Base-by-base conservation (phyloP, 2,329 filamentous ascomycete species). In the Fusarium sp. region DNA sequence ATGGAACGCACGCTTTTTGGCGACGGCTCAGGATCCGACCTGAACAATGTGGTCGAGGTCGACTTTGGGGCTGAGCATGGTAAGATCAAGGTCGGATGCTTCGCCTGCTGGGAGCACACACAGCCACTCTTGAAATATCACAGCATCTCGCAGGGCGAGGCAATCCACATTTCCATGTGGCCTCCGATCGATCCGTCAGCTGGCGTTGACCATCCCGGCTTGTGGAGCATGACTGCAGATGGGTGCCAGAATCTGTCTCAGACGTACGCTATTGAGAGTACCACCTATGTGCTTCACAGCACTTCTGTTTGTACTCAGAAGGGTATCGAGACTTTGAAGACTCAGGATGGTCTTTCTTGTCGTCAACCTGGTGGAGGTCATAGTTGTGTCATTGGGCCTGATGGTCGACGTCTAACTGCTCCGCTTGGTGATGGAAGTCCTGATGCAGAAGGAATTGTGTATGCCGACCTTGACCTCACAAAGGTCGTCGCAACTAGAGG, bases 241-340 rank as follows among this genome's bases (percentile, higher is more conserved):
- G 80, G 80, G 4, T 82, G 79, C 61, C 80, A 79, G 29, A 80
- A 72, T 46, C 77, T 87, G 1, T 83, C 85, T 0, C 84, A 84
- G 64, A 81, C 83, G 0, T 88, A 88, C 68, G 86, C 87, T 1
- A 83, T 89, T 8, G 87, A 90, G 72, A 82, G 84, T 2, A 79
- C 80, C 8, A 76, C 83, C 0, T 89, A 84, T 64, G 87, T 89
- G 1, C 80, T 88, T 3, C 72, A 74, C 18, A 63, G 67, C 27
- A 75, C 73, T 1, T 61, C 67, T 0, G 69, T 75, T 3, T 78
- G 86, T 54, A 80, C 78, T 0, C 69, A 83, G 6, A 73, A 78
- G 13, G 86, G 82, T 0, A 75, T 75, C 0, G 68, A 74, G 0
- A 79, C 85, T 11, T 71, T 87, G 74, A 74, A 77, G 7, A 85